Conservation (phyloP, 768 basidiomycete species). For the Phanerodontia chrysosporium region DNA sequence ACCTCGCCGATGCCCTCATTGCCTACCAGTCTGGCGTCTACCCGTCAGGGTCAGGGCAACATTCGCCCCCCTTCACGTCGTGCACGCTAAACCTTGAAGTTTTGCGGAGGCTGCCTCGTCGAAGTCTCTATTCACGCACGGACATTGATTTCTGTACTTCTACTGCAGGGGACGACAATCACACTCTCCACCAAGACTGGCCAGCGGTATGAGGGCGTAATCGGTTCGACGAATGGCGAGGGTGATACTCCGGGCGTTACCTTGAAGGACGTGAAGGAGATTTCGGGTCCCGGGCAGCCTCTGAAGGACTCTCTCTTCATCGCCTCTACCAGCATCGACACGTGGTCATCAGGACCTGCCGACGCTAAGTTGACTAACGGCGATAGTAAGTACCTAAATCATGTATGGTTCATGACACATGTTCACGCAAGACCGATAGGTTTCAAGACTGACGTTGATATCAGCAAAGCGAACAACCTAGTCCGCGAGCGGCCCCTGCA, state of each 20-base stretch:
- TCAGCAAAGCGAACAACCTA: constrained; percentile 46
- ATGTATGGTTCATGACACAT: constrained; percentile 1
- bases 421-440: constrained; percentile 35
- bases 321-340: constrained; percentile 67
- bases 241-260: constrained; percentile 70
- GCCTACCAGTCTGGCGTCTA: background rate
- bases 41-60: background rate
- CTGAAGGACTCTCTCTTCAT: constrained; percentile 70
- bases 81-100: background rate
- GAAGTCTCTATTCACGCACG: background rate
- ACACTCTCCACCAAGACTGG: constrained; percentile 70
- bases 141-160: background rate
- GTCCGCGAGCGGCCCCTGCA: constrained; percentile 74
- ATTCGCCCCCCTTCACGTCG: background rate
- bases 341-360: constrained; percentile 70
- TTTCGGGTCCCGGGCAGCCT: constrained; percentile 60
- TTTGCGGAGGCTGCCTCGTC: background rate
- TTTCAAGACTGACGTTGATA: constrained; percentile 82
- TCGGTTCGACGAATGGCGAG: constrained; percentile 56
- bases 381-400: constrained; percentile 50
- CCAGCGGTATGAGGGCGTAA: constrained; percentile 71
- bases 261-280: constrained; percentile 74
- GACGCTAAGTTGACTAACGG: constrained; percentile 66
- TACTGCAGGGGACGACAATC: constrained; percentile 65
- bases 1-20: constrained; percentile 11